Evolutionary conservation across 352 stramenopile species (phyloP).

Genomic region (Globisporangium sylvaticum): DNA sequence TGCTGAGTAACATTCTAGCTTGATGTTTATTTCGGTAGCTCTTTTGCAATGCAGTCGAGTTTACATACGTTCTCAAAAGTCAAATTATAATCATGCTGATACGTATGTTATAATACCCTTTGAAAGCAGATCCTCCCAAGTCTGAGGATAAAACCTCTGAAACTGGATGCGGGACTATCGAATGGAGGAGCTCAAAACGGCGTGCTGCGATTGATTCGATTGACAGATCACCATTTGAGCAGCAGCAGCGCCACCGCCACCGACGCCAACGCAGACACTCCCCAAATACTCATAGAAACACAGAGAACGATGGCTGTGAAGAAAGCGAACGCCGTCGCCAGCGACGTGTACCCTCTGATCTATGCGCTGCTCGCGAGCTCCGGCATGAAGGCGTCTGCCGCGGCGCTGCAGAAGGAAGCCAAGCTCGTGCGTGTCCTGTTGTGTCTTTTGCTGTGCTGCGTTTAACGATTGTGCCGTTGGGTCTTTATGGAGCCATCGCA

Average conservation of each 20-base stretch:
- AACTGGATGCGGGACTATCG: conserved; percentile 8
- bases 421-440: conserved; percentile 42
- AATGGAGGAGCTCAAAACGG: conserved; percentile 20
- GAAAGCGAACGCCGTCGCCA: conserved; percentile 40
- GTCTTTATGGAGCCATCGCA: not conserved
- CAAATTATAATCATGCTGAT: not conserved
- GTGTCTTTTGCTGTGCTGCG: not conserved
- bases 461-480: not conserved
- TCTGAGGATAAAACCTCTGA: not conserved
- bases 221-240: conserved; percentile 3
- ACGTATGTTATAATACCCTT: not conserved
- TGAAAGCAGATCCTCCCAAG: not conserved
- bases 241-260: conserved; percentile 1
- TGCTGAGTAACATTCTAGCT: not conserved
- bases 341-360: conserved; percentile 75
- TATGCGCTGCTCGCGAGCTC: conserved; percentile 56
- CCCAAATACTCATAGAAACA: not conserved
- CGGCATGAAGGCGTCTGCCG: conserved; percentile 71
- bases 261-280: not conserved
- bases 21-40: not conserved
- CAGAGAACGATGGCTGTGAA: conserved; percentile 15
- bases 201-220: conserved; percentile 1
- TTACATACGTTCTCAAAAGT: not conserved
- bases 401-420: conserved; percentile 65
- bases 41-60: not conserved